Evolutionary conservation across 1,139 yeast species (phyloP).

Genomic region (Taiozyma sp.): DNA sequence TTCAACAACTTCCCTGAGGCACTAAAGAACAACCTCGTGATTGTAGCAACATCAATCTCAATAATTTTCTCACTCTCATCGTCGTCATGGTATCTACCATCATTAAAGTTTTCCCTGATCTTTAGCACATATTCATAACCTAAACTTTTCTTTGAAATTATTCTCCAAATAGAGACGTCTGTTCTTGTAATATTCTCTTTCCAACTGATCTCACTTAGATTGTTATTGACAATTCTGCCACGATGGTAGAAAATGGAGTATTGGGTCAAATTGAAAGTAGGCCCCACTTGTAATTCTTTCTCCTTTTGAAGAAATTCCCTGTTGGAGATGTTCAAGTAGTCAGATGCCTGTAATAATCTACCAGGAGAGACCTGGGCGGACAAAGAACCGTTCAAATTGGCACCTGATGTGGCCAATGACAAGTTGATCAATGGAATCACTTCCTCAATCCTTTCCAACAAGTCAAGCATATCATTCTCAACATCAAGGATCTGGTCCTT

Average conservation of each 20-base stretch:
- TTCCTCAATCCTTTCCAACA: slow-evolving; percentile 54
- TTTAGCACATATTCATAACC: slow-evolving; percentile 39
- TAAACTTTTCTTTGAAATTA: slow-evolving; percentile 8
- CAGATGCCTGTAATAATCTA: slow-evolving; percentile 58
- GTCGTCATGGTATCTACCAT: slow-evolving; percentile 68
- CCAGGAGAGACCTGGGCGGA: slow-evolving; percentile 60
- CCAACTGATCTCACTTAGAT: slow-evolving; percentile 51
- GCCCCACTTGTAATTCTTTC: slow-evolving; percentile 44
- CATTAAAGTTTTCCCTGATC: slow-evolving; percentile 59
- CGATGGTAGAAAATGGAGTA: slow-evolving; percentile 66
- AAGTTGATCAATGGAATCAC: slow-evolving; percentile 66
- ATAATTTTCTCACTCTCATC: slow-evolving; percentile 36
- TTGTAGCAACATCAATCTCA: slow-evolving; percentile 35
- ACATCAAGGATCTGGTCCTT: slow-evolving; percentile 43
- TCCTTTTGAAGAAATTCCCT: slow-evolving; percentile 12
- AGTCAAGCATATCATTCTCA: slow-evolving; percentile 42
- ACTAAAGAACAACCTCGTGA: slow-evolving; percentile 59
- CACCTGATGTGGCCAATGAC: slow-evolving; percentile 67
- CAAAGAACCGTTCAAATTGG: slow-evolving; percentile 47
- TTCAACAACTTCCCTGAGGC: slow-evolving; percentile 66
- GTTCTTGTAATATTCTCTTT: slow-evolving; percentile 67
- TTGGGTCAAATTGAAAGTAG: slow-evolving; percentile 50
- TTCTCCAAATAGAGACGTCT: slow-evolving; percentile 37
- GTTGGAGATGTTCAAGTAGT: slow-evolving; percentile 40
- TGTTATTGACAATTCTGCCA: slow-evolving; percentile 34